Conservation (phyloP, 495 filamentous ascomycete genomes). For the Penicillium psychrofluorescens region DNA sequence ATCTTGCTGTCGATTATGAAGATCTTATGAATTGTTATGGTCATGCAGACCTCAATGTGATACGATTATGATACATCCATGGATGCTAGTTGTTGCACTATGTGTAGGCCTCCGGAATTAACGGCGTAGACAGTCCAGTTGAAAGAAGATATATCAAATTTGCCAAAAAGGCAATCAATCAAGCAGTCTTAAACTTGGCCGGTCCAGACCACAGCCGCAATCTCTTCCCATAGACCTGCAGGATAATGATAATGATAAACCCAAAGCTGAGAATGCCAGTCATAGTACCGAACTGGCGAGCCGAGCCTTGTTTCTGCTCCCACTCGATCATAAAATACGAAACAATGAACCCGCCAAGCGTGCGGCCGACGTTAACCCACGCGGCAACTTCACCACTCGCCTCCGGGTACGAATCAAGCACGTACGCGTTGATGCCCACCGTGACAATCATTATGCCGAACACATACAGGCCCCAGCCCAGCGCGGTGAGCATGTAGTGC, state of each 20-base stretch:
- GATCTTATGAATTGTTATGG: too few relatives aligned
- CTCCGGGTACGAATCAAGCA: slow-evolving; percentile 52
- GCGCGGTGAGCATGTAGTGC: slow-evolving; percentile 48
- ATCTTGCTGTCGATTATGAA: too few relatives aligned
- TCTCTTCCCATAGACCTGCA: slow-evolving; percentile 40
- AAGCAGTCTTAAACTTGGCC: slow-evolving; percentile 11
- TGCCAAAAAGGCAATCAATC: neutral
- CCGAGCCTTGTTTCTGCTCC: slow-evolving; percentile 19
- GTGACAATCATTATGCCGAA: slow-evolving; percentile 61
- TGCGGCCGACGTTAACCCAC: slow-evolving; percentile 43
- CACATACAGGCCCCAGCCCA: slow-evolving; percentile 50
- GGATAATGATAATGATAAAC: slow-evolving; percentile 29
- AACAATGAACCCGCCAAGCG: slow-evolving; percentile 42
- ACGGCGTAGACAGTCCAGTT: too few relatives aligned
- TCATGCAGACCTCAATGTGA: too few relatives aligned
- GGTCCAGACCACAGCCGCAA: slow-evolving; percentile 24
- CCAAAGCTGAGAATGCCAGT: slow-evolving; percentile 34
- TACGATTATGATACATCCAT: too few relatives aligned
- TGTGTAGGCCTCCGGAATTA: too few relatives aligned
- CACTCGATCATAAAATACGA: slow-evolving; percentile 44
- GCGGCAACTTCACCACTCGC: slow-evolving; percentile 49
- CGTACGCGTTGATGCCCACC: slow-evolving; percentile 52
- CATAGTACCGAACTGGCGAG: slow-evolving; percentile 43
- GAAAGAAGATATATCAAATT: too few relatives aligned
- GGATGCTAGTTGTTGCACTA: too few relatives aligned